Evolutionary conservation across 441 rosid genomes (phyloP), one percentile per base, ranked within the genome.

Genomic region (Pelargonium fulgidum): DNA sequence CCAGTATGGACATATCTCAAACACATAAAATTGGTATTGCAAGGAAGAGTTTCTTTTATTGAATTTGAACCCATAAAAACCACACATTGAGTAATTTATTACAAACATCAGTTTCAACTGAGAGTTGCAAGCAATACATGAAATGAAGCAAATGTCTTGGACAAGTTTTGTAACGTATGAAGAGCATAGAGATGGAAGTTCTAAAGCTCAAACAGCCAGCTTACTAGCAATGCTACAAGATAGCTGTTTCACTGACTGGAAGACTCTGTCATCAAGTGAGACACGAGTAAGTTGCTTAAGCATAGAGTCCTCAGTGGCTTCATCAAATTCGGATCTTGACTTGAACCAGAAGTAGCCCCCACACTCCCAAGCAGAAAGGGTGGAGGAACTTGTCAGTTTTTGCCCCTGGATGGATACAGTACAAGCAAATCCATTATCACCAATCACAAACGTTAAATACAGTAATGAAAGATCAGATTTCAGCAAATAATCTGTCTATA

Each of bases 331-430:
- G 65, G n/a, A 47, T 41, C 67, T 79, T 16, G 78, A 70, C 72
- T 47, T 69, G 73, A 77, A 81, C 65, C 45, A 47, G 68, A 77
- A 81, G 70, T 79, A 83, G 58, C 86, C 86, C 64, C 79, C 77
- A 66, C 85, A 77, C 59, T 79, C 85, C 81, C 81, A 79, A 2
- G 83, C 81, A 16, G 80, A 77, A 62, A 83, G 72, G 50, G 52
- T 26, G 36, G 14, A 3, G 8, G 77, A 62, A 42, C 48, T 67
- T 68, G 78, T 68, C 36, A 17, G 12, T 22, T 70, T 61, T 70
- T 29, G 66, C 59, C 22, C 47, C 77, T 66, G 69, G 41, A 5
- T 14, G 24, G 66, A 58, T 68, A 47, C 20, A 22, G 12, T 17
- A 13, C n/a, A 14, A 7, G 13, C 22, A 22, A 52, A 13, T 2